Percentiles rank a stretch among this genome's conserved stretches.
These are phyloP conservation scores for Corniculantispora saksenae DNA, from an alignment of 2,329 filamentous ascomycete genomes.

Conservation along the genomic window DNA sequence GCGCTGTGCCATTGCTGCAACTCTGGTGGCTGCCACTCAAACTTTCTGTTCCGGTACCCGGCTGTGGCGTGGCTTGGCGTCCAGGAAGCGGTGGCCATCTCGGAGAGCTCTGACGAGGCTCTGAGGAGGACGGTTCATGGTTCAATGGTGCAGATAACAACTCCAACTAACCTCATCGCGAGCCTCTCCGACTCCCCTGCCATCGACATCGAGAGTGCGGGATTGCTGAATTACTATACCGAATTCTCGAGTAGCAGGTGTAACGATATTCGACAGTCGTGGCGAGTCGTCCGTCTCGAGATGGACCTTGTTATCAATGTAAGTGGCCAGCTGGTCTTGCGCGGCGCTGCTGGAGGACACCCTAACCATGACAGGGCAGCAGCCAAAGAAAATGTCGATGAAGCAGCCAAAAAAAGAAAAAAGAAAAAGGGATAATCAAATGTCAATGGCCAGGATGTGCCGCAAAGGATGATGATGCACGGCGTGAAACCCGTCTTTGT, in stretches of 20 bases:
- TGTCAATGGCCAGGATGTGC: neutral
- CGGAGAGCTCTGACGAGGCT: too few species aligned
- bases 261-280: neutral
- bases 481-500: neutral
- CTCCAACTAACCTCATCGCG: neutral
- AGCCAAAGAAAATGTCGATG: neutral
- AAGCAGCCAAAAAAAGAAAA: neutral
- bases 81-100: too few species aligned
- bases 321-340: neutral
- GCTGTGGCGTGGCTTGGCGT: neutral
- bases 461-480: slow-evolving; percentile 7
- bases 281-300: neutral
- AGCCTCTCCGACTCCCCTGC: neutral
- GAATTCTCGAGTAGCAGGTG: too few species aligned
- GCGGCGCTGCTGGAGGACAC: neutral
- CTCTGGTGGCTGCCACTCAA: neutral
- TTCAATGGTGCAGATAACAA: neutral
- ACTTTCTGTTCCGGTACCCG: slow-evolving; percentile 17
- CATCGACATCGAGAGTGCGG: neutral
- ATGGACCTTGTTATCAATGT: neutral
- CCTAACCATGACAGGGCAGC: neutral
- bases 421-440: slow-evolving; percentile 7
- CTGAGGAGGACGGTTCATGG: neutral
- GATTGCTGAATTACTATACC: neutral
- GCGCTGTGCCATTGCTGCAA: neutral